phyloP scores from a whole-genome alignment of 495 filamentous ascomycete genomes.

The Peziza echinospora region DNA sequence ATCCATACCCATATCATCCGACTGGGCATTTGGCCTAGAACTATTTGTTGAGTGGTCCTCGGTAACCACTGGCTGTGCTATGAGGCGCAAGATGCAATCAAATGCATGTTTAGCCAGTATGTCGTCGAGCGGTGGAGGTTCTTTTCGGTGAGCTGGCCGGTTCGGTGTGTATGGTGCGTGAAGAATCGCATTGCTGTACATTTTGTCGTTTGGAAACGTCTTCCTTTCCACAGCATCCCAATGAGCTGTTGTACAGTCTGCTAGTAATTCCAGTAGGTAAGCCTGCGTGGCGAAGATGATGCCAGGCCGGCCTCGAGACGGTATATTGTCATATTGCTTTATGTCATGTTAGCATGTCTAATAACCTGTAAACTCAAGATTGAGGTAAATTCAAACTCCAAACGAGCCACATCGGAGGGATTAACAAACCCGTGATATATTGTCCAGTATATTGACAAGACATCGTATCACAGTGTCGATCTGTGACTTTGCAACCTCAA shows the following conservation, averaged over 20 bases:
- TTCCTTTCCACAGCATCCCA: conserved; percentile 28
- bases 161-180: not conserved
- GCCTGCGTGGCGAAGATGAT: conserved; percentile 37
- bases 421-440: conserved; percentile 16
- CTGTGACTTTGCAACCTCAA: conserved; percentile 34
- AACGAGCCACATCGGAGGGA: no score
- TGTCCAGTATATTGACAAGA: conserved; percentile 24
- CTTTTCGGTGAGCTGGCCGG: conserved; percentile 1
- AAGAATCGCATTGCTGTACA: conserved; percentile 25
- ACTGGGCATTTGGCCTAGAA: conserved; percentile 5
- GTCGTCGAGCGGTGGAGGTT: conserved; percentile 21
- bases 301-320: conserved; percentile 24
- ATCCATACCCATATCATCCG: conserved; percentile 19
- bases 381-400: no score
- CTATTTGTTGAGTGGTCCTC: conserved; percentile 5
- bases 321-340: conserved; percentile 10
- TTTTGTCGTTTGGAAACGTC: conserved; percentile 25
- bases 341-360: no score
- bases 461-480: conserved; percentile 34
- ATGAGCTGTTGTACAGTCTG: conserved; percentile 39
- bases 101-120: conserved; percentile 15
- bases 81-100: conserved; percentile 16
- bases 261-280: conserved; percentile 36
- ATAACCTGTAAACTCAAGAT: no score
- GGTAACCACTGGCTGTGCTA: conserved; percentile 8